Evolutionary conservation across 2,329 filamentous ascomycete species (phyloP), one percentile per base, ranked within the genome.

Genomic region (Aspergillus costaricaensis): DNA sequence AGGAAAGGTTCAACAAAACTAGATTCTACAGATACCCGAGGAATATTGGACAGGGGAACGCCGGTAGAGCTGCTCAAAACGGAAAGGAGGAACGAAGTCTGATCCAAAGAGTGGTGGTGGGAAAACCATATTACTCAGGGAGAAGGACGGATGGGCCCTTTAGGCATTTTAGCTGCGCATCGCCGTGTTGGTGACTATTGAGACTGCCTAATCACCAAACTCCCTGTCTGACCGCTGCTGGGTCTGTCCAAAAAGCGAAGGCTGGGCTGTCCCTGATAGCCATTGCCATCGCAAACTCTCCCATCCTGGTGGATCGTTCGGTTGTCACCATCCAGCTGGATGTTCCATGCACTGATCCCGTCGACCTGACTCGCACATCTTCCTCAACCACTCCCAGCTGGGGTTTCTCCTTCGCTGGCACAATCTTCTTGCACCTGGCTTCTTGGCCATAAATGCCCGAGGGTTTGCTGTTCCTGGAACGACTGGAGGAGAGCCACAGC

Each of bases 401-500:
- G 12, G 12, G 10, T 15, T 36, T 36, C 12, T 36, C 10, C 12
- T 36, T 36, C 10, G 12, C 32, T 14, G 32, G 32, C 32, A 36
- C 32, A 36, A 12, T 23, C 41, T 23, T 14, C 9, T 27, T 27
- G 25, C 47, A 10, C 38, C 49, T 27, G 49, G 25, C 27, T 53
- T 50, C 17, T 39, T 60, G 43, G 32, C 58, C 43, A 55, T 38
- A 30, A 36, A 14, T 30, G 9, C 41, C 39, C 36, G 36, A 51
- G 38, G 44, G 17, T 59, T 62, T 43, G 50, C 48, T 41, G 59
- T 59, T 39, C 57, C 59, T 62, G 59, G 55, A 43, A 49, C 47
- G 36, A 27, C 25, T n/a, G 27, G 43, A 53, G 27, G 41, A 38
- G 32, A 44, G 38, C 39, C 55, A 23, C 55, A 36, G 23, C 49